Evolutionary conservation across 2,329 filamentous ascomycete species (phyloP).

Genomic region (Fusarium siculi): DNA sequence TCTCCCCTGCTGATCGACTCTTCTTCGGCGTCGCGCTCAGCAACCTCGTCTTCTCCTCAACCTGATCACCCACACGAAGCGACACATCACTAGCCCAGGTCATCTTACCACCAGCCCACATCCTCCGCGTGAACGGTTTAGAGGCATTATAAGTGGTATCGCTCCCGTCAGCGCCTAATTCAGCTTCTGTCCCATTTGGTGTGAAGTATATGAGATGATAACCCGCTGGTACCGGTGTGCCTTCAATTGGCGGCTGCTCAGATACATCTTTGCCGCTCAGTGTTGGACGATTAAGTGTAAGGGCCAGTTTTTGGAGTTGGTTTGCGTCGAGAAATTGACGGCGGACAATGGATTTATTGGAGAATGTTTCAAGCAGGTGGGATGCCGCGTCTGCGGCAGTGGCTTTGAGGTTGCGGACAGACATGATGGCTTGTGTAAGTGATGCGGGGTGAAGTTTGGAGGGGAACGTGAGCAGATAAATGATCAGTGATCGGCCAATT

Average conservation of each 20-base stretch:
- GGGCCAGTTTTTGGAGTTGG: slow-evolving; percentile 69
- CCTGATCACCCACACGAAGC: slow-evolving; percentile 65
- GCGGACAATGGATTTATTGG: slow-evolving; percentile 41
- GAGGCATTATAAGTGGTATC: slow-evolving; percentile 70
- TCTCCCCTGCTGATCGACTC: slow-evolving; percentile 65
- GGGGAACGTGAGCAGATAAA: not conserved
- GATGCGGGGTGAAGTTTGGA: slow-evolving; percentile 9
- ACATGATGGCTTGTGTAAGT: slow-evolving; percentile 11
- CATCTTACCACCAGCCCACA: slow-evolving; percentile 75
- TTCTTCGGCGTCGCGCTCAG: slow-evolving; percentile 64
- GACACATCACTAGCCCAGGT: slow-evolving; percentile 52
- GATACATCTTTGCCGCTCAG: slow-evolving; percentile 55
- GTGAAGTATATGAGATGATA: slow-evolving; percentile 75
- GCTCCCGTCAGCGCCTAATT: slow-evolving; percentile 69
- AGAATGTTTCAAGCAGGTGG: slow-evolving; percentile 47
- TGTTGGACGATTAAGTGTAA: slow-evolving; percentile 64
- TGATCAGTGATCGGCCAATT: not conserved
- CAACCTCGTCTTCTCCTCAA: slow-evolving; percentile 66
- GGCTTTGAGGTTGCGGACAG: slow-evolving; percentile 30
- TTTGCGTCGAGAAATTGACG: slow-evolving; percentile 68
- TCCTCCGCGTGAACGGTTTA: slow-evolving; percentile 68
- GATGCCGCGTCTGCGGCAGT: slow-evolving; percentile 47
- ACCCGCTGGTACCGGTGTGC: slow-evolving; percentile 65
- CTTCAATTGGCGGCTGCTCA: slow-evolving; percentile 49
- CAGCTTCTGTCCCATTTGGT: slow-evolving; percentile 62